Conservation (phyloP, 73 alveolate species). For the Paraurostyla sp. region DNA sequence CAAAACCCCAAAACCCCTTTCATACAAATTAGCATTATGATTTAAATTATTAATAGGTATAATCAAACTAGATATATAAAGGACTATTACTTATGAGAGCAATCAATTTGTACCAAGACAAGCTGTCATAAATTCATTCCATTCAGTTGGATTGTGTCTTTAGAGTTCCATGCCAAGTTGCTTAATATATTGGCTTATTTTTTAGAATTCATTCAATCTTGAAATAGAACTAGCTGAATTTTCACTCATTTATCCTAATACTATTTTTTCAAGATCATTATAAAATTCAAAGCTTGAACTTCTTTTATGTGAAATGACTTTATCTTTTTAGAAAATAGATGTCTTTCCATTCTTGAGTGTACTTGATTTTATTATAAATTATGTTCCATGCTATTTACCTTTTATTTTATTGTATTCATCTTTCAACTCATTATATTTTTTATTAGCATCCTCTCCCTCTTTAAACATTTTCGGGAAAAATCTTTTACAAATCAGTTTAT, state of each 20-base stretch:
- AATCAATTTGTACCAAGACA: slow-evolving; percentile 24
- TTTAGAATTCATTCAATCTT: slow-evolving; percentile 20
- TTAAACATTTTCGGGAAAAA: slow-evolving; percentile 77
- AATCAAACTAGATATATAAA: too few species aligned
- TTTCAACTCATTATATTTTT: slow-evolving; percentile 48
- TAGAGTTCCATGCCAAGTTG: slow-evolving; percentile 80
- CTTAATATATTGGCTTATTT: slow-evolving; percentile 63
- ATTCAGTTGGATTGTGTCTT: slow-evolving; percentile 83
- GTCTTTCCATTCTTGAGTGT: neutral
- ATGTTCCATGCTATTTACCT: slow-evolving; percentile 11
- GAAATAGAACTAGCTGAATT: neutral
- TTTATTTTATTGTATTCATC: slow-evolving; percentile 66
- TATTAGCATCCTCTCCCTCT: slow-evolving; percentile 70
- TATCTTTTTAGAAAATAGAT: neutral
- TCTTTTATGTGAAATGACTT: neutral
- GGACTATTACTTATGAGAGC: neutral
- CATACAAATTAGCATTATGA: too few species aligned
- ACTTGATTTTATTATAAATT: neutral
- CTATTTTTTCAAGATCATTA: slow-evolving; percentile 68
- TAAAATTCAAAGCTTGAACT: slow-evolving; percentile 31
- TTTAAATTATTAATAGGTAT: too few species aligned
- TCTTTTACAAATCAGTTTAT: slow-evolving; percentile 70
- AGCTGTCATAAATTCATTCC: slow-evolving; percentile 87
- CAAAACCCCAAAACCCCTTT: too few species aligned
- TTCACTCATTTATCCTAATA: slow-evolving; percentile 8